Conservation (phyloP, 2,329 filamentous ascomycete genomes). For the Volutella citrinella region DNA sequence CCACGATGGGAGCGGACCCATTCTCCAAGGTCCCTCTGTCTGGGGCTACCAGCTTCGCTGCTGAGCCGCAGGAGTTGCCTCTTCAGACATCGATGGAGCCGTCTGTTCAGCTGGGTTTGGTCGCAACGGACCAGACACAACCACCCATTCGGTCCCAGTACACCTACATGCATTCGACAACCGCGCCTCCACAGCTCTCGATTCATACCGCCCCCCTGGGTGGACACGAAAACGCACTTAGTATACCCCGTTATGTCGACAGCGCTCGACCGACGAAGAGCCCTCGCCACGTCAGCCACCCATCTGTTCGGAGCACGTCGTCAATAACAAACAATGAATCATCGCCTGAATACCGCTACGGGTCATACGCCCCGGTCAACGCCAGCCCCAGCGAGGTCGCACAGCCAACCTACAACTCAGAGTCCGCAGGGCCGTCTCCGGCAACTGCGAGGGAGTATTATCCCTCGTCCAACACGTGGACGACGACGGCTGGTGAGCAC, state of each 20-base stretch:
- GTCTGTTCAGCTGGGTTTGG: slow-evolving; percentile 50
- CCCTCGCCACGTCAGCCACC: slow-evolving; percentile 52
- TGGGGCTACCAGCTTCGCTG: slow-evolving; percentile 43
- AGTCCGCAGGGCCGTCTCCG: slow-evolving; percentile 26
- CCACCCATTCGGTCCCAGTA: slow-evolving; percentile 52
- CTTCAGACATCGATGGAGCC: slow-evolving; percentile 51
- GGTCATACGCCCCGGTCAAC: slow-evolving; percentile 36
- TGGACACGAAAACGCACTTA: slow-evolving; percentile 44
- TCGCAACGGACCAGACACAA: slow-evolving; percentile 45
- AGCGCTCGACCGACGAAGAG: slow-evolving; percentile 55
- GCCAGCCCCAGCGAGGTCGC: slow-evolving; percentile 30
- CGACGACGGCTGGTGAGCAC: slow-evolving; percentile 46
- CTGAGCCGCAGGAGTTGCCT: slow-evolving; percentile 53
- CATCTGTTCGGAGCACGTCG: slow-evolving; percentile 49
- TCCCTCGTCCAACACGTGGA: slow-evolving; percentile 49
- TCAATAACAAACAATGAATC: slow-evolving; percentile 48
- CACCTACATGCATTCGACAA: slow-evolving; percentile 50
- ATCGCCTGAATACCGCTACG: slow-evolving; percentile 56
- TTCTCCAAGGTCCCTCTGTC: slow-evolving; percentile 54
- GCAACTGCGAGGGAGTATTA: slow-evolving; percentile 49
- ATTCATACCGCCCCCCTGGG: slow-evolving; percentile 33
- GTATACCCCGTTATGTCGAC: slow-evolving; percentile 57
- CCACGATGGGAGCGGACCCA: slow-evolving; percentile 47
- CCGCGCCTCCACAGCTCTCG: slow-evolving; percentile 49
- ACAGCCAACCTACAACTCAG: slow-evolving; percentile 28